Percentiles rank a stretch among this genome's conserved stretches.
These are phyloP conservation scores for Erysimum pusillum DNA, from an alignment of 441 rosid species.

Conservation along the genomic window DNA sequence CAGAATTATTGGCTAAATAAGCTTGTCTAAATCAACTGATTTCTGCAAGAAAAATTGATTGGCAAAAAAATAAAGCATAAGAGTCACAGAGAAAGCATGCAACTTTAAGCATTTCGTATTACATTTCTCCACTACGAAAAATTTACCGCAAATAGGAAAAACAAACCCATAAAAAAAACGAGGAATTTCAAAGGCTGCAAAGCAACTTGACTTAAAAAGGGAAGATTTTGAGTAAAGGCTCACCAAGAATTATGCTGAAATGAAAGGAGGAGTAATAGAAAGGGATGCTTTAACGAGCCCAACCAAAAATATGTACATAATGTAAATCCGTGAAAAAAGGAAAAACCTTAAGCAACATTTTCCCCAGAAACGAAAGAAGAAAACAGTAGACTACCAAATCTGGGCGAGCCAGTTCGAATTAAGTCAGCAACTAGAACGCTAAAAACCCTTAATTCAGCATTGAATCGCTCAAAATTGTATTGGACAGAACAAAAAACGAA, in stretches of 20 bases:
- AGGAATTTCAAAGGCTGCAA: constrained; percentile 27
- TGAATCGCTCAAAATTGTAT: constrained; percentile 24
- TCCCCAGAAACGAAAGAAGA: not conserved
- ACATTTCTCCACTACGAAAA: constrained; percentile 44
- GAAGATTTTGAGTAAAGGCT: constrained; percentile 56
- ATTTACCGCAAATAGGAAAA: constrained; percentile 28
- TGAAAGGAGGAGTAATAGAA: constrained; percentile 20
- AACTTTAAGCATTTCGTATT: constrained; percentile 43
- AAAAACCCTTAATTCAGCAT: not conserved
- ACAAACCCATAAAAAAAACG: constrained; percentile 27
- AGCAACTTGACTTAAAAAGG: constrained; percentile 42
- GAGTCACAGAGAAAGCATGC: constrained; percentile 69
- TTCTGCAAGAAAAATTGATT: constrained; percentile 48
- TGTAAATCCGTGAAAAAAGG: not conserved
- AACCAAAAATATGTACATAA: not conserved
- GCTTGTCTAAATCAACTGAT: constrained; percentile 51
- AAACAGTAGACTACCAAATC: constrained; percentile 11
- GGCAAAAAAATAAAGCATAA: constrained; percentile 2
- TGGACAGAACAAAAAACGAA: not conserved
- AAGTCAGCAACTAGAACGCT: constrained; percentile 2
- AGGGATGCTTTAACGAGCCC: constrained; percentile 32
- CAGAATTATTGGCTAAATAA: constrained; percentile 41
- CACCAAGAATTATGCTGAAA: constrained; percentile 38
- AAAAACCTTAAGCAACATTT: constrained; percentile 40
- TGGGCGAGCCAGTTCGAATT: constrained; percentile 6